A percentile compares a stretch with the other conserved stretches of the same genome.
Conservation (phyloP, 306 rosid species). For the Cercis canadensis region DNA sequence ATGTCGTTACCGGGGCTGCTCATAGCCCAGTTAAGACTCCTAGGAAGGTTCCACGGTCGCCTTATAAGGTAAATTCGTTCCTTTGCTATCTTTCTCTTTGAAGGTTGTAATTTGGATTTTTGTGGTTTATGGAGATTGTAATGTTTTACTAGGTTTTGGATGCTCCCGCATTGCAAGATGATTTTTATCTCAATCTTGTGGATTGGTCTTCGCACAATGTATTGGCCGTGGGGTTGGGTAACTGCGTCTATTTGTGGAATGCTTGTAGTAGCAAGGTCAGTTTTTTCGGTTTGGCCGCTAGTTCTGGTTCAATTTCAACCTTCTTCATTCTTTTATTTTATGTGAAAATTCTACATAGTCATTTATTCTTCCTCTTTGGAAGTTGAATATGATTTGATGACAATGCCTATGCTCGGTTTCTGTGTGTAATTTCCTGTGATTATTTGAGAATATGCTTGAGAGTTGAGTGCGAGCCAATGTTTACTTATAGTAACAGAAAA, state of each 20-base stretch:
- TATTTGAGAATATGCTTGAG: background rate
- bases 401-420: constrained; percentile 11
- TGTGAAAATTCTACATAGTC: background rate
- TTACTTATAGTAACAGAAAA: constrained; percentile 11
- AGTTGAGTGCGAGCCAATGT: background rate
- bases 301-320: constrained; percentile 1
- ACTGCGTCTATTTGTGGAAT: constrained; percentile 98
- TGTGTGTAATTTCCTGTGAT: background rate
- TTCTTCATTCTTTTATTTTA: background rate
- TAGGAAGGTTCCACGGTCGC: constrained; percentile 92
- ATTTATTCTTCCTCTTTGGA: background rate
- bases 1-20: constrained; percentile 65
- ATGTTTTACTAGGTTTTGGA: constrained; percentile 71
- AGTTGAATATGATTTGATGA: constrained; percentile 4
- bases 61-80: constrained; percentile 69
- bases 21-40: constrained; percentile 79
- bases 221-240: constrained; percentile 92
- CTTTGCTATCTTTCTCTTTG: background rate
- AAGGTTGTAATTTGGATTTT: constrained; percentile 23
- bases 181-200: constrained; percentile 93
- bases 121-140: constrained; percentile 8
- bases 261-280: constrained; percentile 96
- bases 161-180: constrained; percentile 98
- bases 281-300: too few relatives aligned
- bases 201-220: constrained; percentile 98